Evolutionary conservation across 2,329 filamentous ascomycete species (phyloP), one percentile per base, ranked within the genome.

Genomic region (Paracorniculantispora psalliotae): DNA sequence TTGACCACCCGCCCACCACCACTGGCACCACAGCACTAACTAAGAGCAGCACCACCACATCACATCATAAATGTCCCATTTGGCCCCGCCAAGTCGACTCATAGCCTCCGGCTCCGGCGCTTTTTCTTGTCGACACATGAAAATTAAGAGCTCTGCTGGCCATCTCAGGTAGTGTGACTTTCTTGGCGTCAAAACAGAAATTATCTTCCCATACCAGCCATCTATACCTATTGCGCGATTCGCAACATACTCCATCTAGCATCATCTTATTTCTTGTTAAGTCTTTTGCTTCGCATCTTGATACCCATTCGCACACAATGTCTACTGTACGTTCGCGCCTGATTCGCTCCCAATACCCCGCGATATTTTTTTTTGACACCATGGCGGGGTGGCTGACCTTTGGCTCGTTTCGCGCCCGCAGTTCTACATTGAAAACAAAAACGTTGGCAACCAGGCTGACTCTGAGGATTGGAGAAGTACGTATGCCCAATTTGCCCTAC

Each of bases 381-480:
- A 52, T 61, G 63, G 61, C 61, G 61, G 61, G 62, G 63, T 71
- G 67, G 70, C 67, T 73, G 65, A 72, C 61, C n/a, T 17, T 54
- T 43, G 25, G n/a, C n/a, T n/a, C 57, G 59, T 33, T 26, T 59
- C 12, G 17, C 3, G 21, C 47, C 30, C 58, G 52, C n/a, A 75
- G 70, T 92, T 90, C 81, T 90, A 85, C 77, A 89, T 91, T 67
- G 82, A 89, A 70, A 92, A 93, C 73, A 85, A 88, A 67, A 85
- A 89, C 73, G 86, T 92, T 66, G 90, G 90, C 67, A 89, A 92
- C 74, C 85, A 84, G 73, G 78, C 79, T 55, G 81, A 85, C 63
- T 84, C 88, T 60, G 90, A 94, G 74, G 90, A 94, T 72, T 92
- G 89, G 85, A 83, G 90, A 79, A 90, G 90, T 93, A 81, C 65